Evolutionary conservation across 2,329 filamentous ascomycete genomes (phyloP), one percentile per base, ranked within the genome.

Genomic region (Huntiella omanensis): DNA sequence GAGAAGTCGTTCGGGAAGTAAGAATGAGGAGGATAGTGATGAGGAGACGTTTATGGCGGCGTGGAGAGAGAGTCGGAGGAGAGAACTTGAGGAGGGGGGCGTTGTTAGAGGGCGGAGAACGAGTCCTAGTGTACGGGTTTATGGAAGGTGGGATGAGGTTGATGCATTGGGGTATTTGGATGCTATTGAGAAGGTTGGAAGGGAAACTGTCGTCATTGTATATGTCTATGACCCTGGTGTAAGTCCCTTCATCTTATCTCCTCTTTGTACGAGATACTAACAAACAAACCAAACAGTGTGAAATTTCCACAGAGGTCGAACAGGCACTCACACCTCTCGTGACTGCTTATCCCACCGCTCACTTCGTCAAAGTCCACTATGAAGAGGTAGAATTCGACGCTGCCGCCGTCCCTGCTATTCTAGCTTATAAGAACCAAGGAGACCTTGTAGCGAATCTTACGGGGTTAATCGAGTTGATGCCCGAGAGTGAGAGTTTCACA

Each of bases 141-240:
- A 82, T 58, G 91, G 91, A 16, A 73, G 71, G 10, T 66, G 96
- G 52, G 80, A 87, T 51, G 72, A 76, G 49, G 91, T 96, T 1
- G 87, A 96, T 65, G 88, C 85, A 5, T 68, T 81, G 52, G 91
- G 87, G 13, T 98, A 93, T 56, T 71, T 98, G n/a, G 87, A 96
- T 61, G 87, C 88, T 47, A 85, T 96, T 54, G 91, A 98, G 64
- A 91, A 85, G 63, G 84, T 88, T 4, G 70, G 77, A 35, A 64
- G 77, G 41, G 83, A 88, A 40, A 88, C 84, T 0, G 73, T 82
- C 3, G 87, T 96, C 2, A 81, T 95, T 2, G 91, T 98, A 22
- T 92, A 88, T 63, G 86, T 98, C 53, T 91, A 86, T 60, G 86
- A 95, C 57, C 73, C 83, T 51, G 73, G 82, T 68, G 86, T 93